phyloP scores from a whole-genome alignment of 306 rosid genomes.

The Quercus aquifolioides region DNA sequence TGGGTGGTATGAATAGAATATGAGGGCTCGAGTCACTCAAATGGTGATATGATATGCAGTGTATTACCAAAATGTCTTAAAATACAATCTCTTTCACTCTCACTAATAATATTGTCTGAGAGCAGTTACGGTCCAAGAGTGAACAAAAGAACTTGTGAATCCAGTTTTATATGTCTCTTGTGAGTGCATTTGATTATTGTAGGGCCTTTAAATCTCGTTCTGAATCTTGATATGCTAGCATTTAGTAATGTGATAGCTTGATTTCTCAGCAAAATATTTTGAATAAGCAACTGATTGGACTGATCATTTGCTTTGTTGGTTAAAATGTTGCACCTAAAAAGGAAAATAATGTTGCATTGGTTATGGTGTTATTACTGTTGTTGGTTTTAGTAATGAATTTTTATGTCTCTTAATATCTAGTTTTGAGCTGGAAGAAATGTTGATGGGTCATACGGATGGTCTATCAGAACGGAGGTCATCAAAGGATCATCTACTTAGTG shows the following conservation, averaged over 20 bases:
- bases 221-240: neutral
- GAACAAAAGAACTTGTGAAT: neutral
- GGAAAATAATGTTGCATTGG: neutral
- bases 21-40: neutral
- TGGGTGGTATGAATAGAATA: neutral
- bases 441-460: constrained; percentile 59
- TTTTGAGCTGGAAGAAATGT: constrained; percentile 55
- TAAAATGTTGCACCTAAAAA: neutral
- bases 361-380: constrained; percentile 2
- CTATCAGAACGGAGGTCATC: constrained; percentile 51
- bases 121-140: neutral
- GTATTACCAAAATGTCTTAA: neutral
- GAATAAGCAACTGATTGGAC: neutral
- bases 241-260: neutral
- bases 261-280: neutral
- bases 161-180: too few relatives aligned
- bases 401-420: constrained; percentile 21
- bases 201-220: neutral
- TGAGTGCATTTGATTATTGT: neutral
- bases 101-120: neutral
- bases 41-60: neutral
- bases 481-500: constrained; percentile 46
- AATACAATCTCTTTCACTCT: neutral
- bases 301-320: neutral
- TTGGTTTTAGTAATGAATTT: constrained; percentile 1